Base-by-base conservation (phyloP, 352 stramenopile genomes). In the Pythium sp. region DNA sequence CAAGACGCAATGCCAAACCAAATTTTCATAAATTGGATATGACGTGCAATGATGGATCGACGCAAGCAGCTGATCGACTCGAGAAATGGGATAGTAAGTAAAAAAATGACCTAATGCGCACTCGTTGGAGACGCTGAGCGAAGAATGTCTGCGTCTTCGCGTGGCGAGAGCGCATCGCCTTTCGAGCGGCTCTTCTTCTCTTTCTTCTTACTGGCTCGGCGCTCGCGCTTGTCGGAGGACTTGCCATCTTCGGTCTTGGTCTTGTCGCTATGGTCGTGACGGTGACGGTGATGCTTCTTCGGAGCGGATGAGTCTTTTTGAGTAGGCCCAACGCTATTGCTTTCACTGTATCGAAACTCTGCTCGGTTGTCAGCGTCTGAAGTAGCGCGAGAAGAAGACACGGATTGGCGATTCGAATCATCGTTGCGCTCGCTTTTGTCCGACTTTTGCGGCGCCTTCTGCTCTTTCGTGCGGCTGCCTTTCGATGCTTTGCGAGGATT, bases 401-500 rank as follows among this genome's bases (percentile, higher is more conserved):
- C 9, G 2, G 72, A 81, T 34, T 64, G 38, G 58, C 67, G 77
- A 55, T 57, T 63, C 36, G 24, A 41, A n/a, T 62, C 57, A 36
- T 61, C n/a, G 6, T 74, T 68, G 47, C 15, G 41, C 15, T 49
- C 41, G 18, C 15, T 49, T 49, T 49, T 49, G 41, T 49, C 41
- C 5, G 41, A 49, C 41, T 49, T 49, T 49, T 15, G 14, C 41
- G 41, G 3, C 41, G 41, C 18, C 8, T 49, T 49, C 41, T 49
- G 41, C 15, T 49, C 41, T 22, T 49, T 74, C n/a, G n/a, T 67
- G 34, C 46, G 62, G 18, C 61, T 61, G 41, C 58, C 62, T 49
- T 79, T 81, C 0, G 66, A 20, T 57, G 28, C 15, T 15, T 77
- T 81, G 9, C 62, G 74, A 56, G 69, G 72, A 24, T 28, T 78